These are phyloP conservation scores for Vararia minispora DNA, from an alignment of 768 basidiomycete genomes.

Conservation along the genomic window DNA sequence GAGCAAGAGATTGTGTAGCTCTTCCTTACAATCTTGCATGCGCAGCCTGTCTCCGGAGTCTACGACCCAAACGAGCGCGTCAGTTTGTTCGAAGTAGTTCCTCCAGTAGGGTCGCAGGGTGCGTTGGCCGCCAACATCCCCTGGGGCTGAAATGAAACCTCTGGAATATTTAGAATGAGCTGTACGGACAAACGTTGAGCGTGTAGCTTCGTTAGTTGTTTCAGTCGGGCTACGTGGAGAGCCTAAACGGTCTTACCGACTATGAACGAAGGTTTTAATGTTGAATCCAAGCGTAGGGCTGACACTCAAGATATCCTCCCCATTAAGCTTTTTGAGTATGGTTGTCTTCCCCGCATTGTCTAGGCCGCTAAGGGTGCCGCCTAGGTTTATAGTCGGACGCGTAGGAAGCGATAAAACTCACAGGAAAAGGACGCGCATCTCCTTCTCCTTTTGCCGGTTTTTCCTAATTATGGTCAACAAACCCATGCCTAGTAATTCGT, in stretches of 20 bases:
- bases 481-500: conserved; percentile 68
- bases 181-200: conserved; percentile 62
- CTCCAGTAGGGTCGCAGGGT: conserved; percentile 97
- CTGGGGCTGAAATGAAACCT: conserved; percentile 27
- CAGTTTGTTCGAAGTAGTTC: conserved; percentile 98
- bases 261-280: conserved; percentile 91
- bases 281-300: conserved; percentile 97
- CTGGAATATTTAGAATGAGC: not conserved
- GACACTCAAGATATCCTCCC: conserved; percentile 79
- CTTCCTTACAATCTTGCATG: conserved; percentile 81
- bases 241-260: conserved; percentile 45
- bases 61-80: conserved; percentile 97
- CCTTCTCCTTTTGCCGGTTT: conserved; percentile 88
- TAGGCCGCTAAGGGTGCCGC: conserved; percentile 55
- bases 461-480: conserved; percentile 96
- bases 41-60: conserved; percentile 89
- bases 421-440: conserved; percentile 96
- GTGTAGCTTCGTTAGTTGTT: conserved; percentile 50
- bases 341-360: conserved; percentile 99
- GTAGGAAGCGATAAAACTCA: conserved; percentile 21
- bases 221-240: not conserved
- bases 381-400: not conserved
- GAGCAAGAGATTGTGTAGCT: conserved; percentile 73
- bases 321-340: conserved; percentile 89
- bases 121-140: conserved; percentile 97